Evolutionary conservation across 1,284 basidiomycete genomes (phyloP), one percentile per base, ranked within the genome.

Genomic region (Bjerkandera adusta): DNA sequence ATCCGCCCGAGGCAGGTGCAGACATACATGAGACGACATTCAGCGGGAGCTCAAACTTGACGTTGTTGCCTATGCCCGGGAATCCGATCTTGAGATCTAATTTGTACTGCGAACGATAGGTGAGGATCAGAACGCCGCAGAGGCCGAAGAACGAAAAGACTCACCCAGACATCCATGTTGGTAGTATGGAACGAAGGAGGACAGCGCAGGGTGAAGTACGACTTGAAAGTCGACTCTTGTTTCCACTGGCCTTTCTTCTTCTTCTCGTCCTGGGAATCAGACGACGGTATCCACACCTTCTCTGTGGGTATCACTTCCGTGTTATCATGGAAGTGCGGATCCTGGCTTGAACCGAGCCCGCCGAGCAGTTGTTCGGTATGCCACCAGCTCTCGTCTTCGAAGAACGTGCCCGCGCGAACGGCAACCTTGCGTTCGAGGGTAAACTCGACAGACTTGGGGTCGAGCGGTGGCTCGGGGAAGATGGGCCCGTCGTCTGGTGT

Each of bases 401-500:
- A n/a, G n/a, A n/a, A n/a, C n/a, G n/a, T n/a, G n/a, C n/a, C 35
- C 16, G 43, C 36, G 13, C 25, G 21, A 7, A 51, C 26, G 6
- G 26, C 24, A 7, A 45, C 37, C 12, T 32, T 33, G 1, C 49
- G 39, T 13, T 36, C 33, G 11, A 58, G 18, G 10, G 47, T 37
- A 22, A 55, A 49, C 7, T 50, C 49, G 6, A 55, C 25, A 11
- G 43, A 36, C 8, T 45, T 30, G 3, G 57, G 50, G 5, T 40
- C 26, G 11, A 13, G 24, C 1, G 57, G 57, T 2, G 55, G 55
- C 2, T 47, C 29, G 21, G 57, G 57, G 38, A 51, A 58, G 12
- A 55, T 40, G 5, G 32, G 18, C 35, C 45, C 26, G n/a, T 38
- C 35, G n/a, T 49, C 33, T 5, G 44, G 43, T 16, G 37, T 40